A percentile compares a stretch with the other conserved stretches of the same genome.
Conservation (phyloP, 768 basidiomycete species). For the Boletus rubropictus region DNA sequence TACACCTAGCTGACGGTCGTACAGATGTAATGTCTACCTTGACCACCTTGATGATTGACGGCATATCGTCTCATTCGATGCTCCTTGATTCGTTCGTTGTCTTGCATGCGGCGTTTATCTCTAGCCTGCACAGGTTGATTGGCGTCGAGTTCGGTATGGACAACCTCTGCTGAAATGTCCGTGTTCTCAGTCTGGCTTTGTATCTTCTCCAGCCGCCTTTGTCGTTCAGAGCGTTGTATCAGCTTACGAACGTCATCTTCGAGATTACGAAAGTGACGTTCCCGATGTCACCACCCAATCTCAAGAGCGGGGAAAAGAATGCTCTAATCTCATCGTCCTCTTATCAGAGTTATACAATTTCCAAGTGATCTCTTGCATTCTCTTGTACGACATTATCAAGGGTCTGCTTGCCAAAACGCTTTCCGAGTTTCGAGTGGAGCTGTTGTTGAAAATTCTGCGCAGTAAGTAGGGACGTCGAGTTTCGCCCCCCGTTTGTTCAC, state of each 20-base stretch:
- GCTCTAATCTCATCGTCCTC: slow-evolving; percentile 80
- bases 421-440: slow-evolving; percentile 77
- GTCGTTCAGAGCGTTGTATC: slow-evolving; percentile 71
- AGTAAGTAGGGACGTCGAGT: slow-evolving; percentile 42
- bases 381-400: slow-evolving; percentile 89
- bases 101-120: slow-evolving; percentile 79
- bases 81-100: slow-evolving; percentile 87
- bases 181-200: background rate
- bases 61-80: slow-evolving; percentile 74
- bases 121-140: slow-evolving; percentile 71
- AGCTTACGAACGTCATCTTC: slow-evolving; percentile 58
- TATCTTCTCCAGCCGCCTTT: slow-evolving; percentile 57
- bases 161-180: background rate
- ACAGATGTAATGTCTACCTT: slow-evolving; percentile 79
- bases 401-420: slow-evolving; percentile 59
- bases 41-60: slow-evolving; percentile 69
- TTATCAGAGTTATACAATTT: slow-evolving; percentile 95
- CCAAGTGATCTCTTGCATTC: slow-evolving; percentile 80
- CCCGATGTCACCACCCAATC: slow-evolving; percentile 16
- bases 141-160: slow-evolving; percentile 86
- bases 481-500: slow-evolving; percentile 1
- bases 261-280: slow-evolving; percentile 22
- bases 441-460: slow-evolving; percentile 77
- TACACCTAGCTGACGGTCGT: slow-evolving; percentile 5
- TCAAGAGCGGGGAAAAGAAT: slow-evolving; percentile 69